Percentiles rank a stretch among this genome's conserved stretches.
These are phyloP conservation scores for Apiotrichum laibachii DNA, from an alignment of 1,284 basidiomycete species.

Conservation along the genomic window DNA sequence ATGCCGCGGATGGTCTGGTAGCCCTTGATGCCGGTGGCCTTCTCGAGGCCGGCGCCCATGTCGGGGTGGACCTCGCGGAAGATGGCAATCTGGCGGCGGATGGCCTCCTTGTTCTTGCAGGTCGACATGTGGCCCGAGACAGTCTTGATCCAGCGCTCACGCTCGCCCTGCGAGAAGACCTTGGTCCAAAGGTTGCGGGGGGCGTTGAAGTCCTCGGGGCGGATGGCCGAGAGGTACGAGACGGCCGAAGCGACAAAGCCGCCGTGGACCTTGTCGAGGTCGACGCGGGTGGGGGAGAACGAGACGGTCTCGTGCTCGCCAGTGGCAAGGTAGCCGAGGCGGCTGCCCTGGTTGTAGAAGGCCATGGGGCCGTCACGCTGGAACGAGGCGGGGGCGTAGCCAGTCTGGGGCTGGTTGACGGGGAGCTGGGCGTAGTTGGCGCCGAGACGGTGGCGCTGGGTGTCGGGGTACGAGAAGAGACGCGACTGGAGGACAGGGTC, in stretches of 20 bases:
- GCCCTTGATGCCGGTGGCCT: slow-evolving; percentile 60
- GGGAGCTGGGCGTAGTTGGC: slow-evolving; percentile 85
- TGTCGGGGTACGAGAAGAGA: slow-evolving; percentile 92
- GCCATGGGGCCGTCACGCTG: slow-evolving; percentile 60
- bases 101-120: slow-evolving; percentile 64
- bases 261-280: slow-evolving; percentile 63
- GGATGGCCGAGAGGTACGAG: slow-evolving; percentile 71
- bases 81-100: slow-evolving; percentile 70
- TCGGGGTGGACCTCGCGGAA: slow-evolving; percentile 73
- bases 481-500: slow-evolving; percentile 91
- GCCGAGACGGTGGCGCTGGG: slow-evolving; percentile 70
- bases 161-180: too few species aligned
- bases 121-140: slow-evolving; percentile 68
- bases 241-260: slow-evolving; percentile 69
- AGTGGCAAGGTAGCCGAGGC: slow-evolving; percentile 81
- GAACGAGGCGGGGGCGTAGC: slow-evolving; percentile 71
- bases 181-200: slow-evolving; percentile 78
- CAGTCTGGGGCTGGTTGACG: slow-evolving; percentile 73
- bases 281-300: slow-evolving; percentile 34
- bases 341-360: slow-evolving; percentile 71
- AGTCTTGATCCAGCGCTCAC: slow-evolving; percentile 71
- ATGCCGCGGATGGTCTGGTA: slow-evolving; percentile 58
- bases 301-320: slow-evolving; percentile 54
- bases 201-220: slow-evolving; percentile 85
- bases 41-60: slow-evolving; percentile 69